A percentile compares a stretch with the other conserved stretches of the same genome.
These are phyloP conservation scores for Arbutus unedo DNA, from an alignment of 148 eudicot species.

Conservation along the genomic window DNA sequence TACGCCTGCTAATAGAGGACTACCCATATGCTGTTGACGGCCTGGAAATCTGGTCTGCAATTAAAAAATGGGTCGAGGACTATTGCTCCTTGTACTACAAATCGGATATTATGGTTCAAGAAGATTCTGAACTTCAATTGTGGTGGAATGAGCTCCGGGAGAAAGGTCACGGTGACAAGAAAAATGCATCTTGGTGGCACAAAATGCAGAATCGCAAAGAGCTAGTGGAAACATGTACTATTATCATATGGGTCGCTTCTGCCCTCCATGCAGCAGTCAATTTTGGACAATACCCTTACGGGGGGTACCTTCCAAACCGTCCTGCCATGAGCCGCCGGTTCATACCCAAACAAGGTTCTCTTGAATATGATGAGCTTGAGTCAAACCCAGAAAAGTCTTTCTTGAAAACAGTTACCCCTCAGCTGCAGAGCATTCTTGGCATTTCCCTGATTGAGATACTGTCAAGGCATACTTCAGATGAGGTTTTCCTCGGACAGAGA, in stretches of 20 bases:
- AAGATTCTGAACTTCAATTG: slow-evolving; percentile 63
- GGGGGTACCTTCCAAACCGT: slow-evolving; percentile 74
- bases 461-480: slow-evolving; percentile 79
- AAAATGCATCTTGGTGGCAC: slow-evolving; percentile 82
- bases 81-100: slow-evolving; percentile 64
- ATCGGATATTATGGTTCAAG: slow-evolving; percentile 33
- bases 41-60: slow-evolving; percentile 78
- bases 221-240: slow-evolving; percentile 52
- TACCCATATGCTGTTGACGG: slow-evolving; percentile 91
- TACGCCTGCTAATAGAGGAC: slow-evolving; percentile 69
- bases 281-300: slow-evolving; percentile 83
- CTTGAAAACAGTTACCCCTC: slow-evolving; percentile 63
- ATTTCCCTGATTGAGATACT: slow-evolving; percentile 67
- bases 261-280: slow-evolving; percentile 88
- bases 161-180: slow-evolving; percentile 76
- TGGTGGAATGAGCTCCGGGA: slow-evolving; percentile 81
- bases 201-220: slow-evolving; percentile 52
- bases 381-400: slow-evolving; percentile 51
- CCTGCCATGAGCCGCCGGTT: slow-evolving; percentile 68
- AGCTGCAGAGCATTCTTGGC: slow-evolving; percentile 59
- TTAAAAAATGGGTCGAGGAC: slow-evolving; percentile 69
- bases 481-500: slow-evolving; percentile 76
- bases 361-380: slow-evolving; percentile 61
- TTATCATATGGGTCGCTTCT: slow-evolving; percentile 79
- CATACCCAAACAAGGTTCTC: slow-evolving; percentile 59